phyloP scores from a whole-genome alignment of 2,329 filamentous ascomycete genomes.

The Hymenoscyphus fructigenus region DNA sequence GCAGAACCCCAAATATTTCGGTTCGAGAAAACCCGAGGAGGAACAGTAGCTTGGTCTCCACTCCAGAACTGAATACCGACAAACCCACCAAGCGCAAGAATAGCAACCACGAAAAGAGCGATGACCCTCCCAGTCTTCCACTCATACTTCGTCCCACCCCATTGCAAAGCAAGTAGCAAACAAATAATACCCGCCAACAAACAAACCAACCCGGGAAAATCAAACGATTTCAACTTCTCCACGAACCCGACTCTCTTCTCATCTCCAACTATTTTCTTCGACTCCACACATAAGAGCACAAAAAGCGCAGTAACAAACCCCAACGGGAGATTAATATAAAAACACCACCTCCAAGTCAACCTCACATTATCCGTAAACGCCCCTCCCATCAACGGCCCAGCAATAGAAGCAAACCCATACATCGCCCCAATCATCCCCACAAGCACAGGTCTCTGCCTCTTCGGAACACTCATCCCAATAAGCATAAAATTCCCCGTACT shows the following conservation, averaged over 20 bases:
- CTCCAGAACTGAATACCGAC: background rate
- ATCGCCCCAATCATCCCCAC: constrained; percentile 29
- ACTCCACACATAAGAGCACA: too few relatives aligned
- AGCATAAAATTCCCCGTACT: constrained; percentile 21
- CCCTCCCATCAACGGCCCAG: constrained; percentile 37
- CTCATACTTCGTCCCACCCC: constrained; percentile 39
- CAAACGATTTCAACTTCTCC: constrained; percentile 35
- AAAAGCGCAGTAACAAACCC: constrained; percentile 14
- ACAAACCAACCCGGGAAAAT: constrained; percentile 42
- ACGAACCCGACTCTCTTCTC: background rate
- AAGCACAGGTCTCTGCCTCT: background rate
- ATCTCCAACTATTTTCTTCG: background rate
- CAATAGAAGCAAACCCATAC: constrained; percentile 25
- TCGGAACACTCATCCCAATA: constrained; percentile 8
- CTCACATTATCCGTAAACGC: constrained; percentile 38
- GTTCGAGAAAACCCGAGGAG: background rate
- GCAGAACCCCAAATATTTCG: background rate
- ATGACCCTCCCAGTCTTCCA: constrained; percentile 9
- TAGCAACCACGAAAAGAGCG: background rate
- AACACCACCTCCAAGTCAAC: constrained; percentile 36
- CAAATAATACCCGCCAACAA: constrained; percentile 41
- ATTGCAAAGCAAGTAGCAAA: constrained; percentile 46
- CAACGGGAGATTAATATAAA: constrained; percentile 43
- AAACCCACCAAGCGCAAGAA: background rate
- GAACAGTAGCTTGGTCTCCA: background rate